Base-by-base conservation (phyloP, 2,329 filamentous ascomycete species). In the Teratosphaeriaceae sp. region DNA sequence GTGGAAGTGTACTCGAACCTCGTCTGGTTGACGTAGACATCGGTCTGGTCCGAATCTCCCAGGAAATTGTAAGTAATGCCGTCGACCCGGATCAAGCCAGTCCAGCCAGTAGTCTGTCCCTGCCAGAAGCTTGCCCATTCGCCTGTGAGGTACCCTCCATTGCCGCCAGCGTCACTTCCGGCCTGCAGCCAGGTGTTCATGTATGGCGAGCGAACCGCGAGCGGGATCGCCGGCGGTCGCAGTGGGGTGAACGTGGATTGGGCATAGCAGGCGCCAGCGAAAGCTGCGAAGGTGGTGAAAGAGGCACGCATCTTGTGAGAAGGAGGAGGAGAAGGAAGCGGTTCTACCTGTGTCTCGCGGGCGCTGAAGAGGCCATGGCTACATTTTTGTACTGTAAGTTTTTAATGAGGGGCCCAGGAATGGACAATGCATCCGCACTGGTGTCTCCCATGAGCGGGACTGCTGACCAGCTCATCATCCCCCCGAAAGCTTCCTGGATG, bases 201-300 rank as follows among this genome's bases (percentile, higher is more conserved):
- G 53, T 89, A 90, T 0, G 85, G 85, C 8, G 80, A 83, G 48
- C 78, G 80, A 34, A 89, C 85, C 33, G 84, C 84, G 24, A 90
- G 64, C 11, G 85, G 85, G 21, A 85, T 70, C 1, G 83, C 74
- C 13, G 83, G 83, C 31, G 82, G 82, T 5, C 80, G 72, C 26
- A 77, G 74, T 24, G 82, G 82, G 26, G 66, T 70, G 57, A 84
- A 85, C 1, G 70, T 77, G 8, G 80, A 83, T 35, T 60, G 47
- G 12, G 52, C 56, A 24, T 29, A 21, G 22, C 21, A 36, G 18
- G 39, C 21, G 16, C 41, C 38, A 3, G 40, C 40, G 9, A 30
- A 11, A 13, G 41, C 37, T 18, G 42, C 36, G 13, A 40, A n/a
- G 5, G 31, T 6, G 3, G 31, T 9, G 18, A 34, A 18, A 9